These are phyloP conservation scores for Cynanchum wilfordii DNA, from an alignment of 257 asterid genomes.

Conservation along the genomic window DNA sequence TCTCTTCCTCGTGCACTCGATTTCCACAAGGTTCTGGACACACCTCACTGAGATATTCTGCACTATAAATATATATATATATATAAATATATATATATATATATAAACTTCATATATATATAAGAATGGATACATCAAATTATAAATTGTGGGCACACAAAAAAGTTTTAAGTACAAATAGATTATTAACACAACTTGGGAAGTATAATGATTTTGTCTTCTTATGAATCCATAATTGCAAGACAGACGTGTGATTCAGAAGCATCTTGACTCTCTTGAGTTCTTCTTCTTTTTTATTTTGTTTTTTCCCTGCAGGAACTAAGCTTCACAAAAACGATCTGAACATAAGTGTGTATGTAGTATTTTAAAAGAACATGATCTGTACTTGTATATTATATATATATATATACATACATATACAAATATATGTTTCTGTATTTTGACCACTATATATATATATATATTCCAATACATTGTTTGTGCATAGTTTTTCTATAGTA, in stretches of 20 bases:
- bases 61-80: background rate
- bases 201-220: conserved; percentile 8
- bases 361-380: background rate
- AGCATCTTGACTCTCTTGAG: background rate
- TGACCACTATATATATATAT: too few species aligned
- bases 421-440: too few species aligned
- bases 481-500: too few species aligned
- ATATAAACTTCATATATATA: background rate
- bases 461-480: too few species aligned
- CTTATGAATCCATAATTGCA: background rate
- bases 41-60: background rate
- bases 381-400: background rate
- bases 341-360: background rate
- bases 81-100: too few species aligned
- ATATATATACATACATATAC: too few species aligned
- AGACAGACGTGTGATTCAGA: background rate
- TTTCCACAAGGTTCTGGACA: background rate
- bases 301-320: too few species aligned
- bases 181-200: background rate
- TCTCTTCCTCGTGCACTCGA: background rate
- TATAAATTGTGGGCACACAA: background rate
- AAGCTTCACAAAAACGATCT: background rate
- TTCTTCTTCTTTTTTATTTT: too few species aligned
- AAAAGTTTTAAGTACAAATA: background rate
- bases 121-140: too few species aligned